phyloP scores from a whole-genome alignment of 495 filamentous ascomycete species.

The Pyrenopolyporus hunteri region DNA sequence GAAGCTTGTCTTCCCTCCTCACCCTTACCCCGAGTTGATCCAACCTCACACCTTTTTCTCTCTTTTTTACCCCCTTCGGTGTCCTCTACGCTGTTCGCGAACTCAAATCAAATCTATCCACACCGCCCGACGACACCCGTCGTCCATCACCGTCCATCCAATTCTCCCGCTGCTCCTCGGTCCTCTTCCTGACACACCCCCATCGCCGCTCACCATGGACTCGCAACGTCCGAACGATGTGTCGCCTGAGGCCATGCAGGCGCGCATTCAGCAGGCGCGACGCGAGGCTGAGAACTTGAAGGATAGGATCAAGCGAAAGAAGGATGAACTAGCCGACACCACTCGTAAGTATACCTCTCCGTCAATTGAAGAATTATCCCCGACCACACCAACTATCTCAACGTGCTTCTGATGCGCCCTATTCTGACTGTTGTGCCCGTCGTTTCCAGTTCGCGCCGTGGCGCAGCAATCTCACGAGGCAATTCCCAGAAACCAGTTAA shows the following conservation, averaged over 20 bases:
- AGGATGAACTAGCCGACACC: slow-evolving; percentile 98
- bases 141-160: slow-evolving; percentile 32
- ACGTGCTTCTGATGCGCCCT: background rate
- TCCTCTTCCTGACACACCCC: slow-evolving; percentile 39
- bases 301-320: slow-evolving; percentile 98
- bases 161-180: slow-evolving; percentile 33
- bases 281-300: slow-evolving; percentile 98
- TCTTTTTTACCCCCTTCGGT: slow-evolving; percentile 42
- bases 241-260: slow-evolving; percentile 66
- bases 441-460: slow-evolving; percentile 79
- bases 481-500: slow-evolving; percentile 84
- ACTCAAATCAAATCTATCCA: slow-evolving; percentile 34
- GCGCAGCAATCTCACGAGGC: slow-evolving; percentile 86
- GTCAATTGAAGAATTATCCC: slow-evolving; percentile 10
- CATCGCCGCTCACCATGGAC: slow-evolving; percentile 50
- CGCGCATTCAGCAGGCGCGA: slow-evolving; percentile 91
- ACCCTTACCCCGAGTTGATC: slow-evolving; percentile 45
- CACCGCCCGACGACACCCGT: slow-evolving; percentile 37
- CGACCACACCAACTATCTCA: background rate
- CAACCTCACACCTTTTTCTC: slow-evolving; percentile 46
- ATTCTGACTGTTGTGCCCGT: background rate
- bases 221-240: slow-evolving; percentile 60
- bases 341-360: slow-evolving; percentile 71
- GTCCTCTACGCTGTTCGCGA: slow-evolving; percentile 39
- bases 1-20: slow-evolving; percentile 35